Evolutionary conservation across 345 rosid genomes (phyloP).

Genomic region (Excoecaria cochinchinensis): DNA sequence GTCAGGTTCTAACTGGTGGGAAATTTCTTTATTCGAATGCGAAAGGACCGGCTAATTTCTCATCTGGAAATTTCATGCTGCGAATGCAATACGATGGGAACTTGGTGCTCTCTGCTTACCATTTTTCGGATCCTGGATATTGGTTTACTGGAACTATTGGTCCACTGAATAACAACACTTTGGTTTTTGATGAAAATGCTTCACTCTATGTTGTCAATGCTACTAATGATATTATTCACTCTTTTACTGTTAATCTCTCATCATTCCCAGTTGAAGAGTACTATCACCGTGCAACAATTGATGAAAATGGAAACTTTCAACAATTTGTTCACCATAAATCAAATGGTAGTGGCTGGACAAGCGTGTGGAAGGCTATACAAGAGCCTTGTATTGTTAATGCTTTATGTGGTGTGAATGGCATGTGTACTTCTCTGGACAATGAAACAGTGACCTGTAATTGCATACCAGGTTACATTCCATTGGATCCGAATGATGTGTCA

Average conservation of each 20-base stretch:
- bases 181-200: constrained; percentile 14
- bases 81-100: constrained; percentile 32
- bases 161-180: background rate
- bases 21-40: constrained; percentile 19
- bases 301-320: constrained; percentile 22
- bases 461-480: constrained; percentile 28
- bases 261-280: constrained; percentile 13
- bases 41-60: constrained; percentile 6
- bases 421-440: constrained; percentile 28
- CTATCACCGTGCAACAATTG: constrained; percentile 26
- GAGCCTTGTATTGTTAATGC: constrained; percentile 25
- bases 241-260: constrained; percentile 14
- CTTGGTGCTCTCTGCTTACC: constrained; percentile 28
- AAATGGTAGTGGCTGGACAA: constrained; percentile 18
- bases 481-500: constrained; percentile 18
- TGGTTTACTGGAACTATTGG: constrained; percentile 6
- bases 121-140: constrained; percentile 29
- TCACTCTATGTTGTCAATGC: constrained; percentile 24
- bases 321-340: constrained; percentile 19
- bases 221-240: constrained; percentile 3
- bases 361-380: constrained; percentile 19
- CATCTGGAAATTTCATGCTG: constrained; percentile 26
- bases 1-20: background rate
- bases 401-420: constrained; percentile 29
- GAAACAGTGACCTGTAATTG: constrained; percentile 22